Evolutionary conservation across 1,284 basidiomycete species (phyloP), one percentile per base, ranked within the genome.

Genomic region (Tetrapyrgos nigripes): DNA sequence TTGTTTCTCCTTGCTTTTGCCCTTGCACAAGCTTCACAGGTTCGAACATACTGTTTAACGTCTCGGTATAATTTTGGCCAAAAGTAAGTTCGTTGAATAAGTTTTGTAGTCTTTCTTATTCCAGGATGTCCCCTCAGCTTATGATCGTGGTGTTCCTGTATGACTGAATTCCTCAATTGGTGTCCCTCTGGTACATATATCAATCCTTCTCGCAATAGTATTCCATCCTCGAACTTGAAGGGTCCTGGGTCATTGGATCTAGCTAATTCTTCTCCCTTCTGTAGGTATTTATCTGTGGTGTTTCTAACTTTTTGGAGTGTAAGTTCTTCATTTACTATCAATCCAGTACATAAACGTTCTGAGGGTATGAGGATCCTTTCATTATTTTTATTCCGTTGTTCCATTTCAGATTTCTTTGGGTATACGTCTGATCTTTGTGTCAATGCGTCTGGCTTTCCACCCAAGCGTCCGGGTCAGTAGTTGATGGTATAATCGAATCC

Each of bases 81-180:
- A 19, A 48, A 68, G 53, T 65, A 73, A 45, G 63, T 56, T 10
- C 61, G 29, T 3, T 44, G 11, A 4, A 70, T 49, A 6, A 64
- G 31, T 49, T 64, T 56, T 8, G 59, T 27, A 2, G 74, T 78
- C 55, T 71, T 74, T 3, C 50, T 50, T 11, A 57, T 53, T 2
- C 78, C 76, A 4, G 63, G 70, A 60, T 79, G 77, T 11, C 78
- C 58, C 60, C 48, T 13, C 4, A 55, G 17, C 3, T 24, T 24
- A 27, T 53, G 40, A 53, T 62, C 58, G 48, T 64, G 57, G 40
- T 58, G 49, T 13, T 21, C 21, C 33, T 44, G 4, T 2, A 57
- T 53, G 21, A 59, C 40, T 29, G 21, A 9, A 1, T 44, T 2
- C 28, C 53, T 1, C 6, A 64, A 45, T 19, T 46, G 28, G 14